Evolutionary conservation across 176 grass and related monocot genomes (phyloP).

Genomic region (Guadua angustifolia): DNA sequence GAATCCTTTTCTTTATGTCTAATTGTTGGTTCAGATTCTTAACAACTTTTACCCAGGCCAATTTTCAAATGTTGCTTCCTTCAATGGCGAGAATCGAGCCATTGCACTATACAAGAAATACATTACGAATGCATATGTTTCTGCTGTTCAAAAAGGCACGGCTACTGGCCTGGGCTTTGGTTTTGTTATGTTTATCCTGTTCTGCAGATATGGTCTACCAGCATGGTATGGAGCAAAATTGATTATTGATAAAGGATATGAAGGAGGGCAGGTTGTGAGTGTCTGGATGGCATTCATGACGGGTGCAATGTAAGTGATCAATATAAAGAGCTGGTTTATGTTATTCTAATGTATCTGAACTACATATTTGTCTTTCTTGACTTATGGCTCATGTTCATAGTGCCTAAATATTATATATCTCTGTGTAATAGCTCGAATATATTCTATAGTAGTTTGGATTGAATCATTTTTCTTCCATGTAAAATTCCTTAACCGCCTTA

Average conservation of each 20-base stretch:
- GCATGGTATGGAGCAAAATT: conserved; percentile 19
- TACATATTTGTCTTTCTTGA: background rate
- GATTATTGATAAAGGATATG: conserved; percentile 29
- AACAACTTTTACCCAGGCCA: background rate
- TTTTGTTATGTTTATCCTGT: conserved; percentile 26
- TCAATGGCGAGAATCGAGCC: conserved; percentile 24
- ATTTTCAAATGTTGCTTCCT: conserved; percentile 18
- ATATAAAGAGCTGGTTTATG: background rate
- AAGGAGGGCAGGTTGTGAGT: conserved; percentile 2
- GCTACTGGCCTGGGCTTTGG: conserved; percentile 4
- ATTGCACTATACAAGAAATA: conserved; percentile 17
- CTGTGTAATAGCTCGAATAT: background rate
- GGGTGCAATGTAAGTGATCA: conserved; percentile 8
- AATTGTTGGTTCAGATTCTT: background rate
- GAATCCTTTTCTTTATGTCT: background rate
- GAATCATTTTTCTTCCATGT: background rate
- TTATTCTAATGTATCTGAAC: background rate
- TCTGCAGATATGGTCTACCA: conserved; percentile 11
- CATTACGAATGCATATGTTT: conserved; percentile 7
- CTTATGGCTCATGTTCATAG: background rate
- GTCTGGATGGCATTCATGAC: conserved; percentile 27
- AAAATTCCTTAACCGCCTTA: background rate
- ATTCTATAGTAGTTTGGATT: background rate
- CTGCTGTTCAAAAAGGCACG: conserved; percentile 18
- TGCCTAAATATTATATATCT: background rate